Evolutionary conservation across 306 rosid species (phyloP), one percentile per base, ranked within the genome.

Genomic region (Glycine tomentella): DNA sequence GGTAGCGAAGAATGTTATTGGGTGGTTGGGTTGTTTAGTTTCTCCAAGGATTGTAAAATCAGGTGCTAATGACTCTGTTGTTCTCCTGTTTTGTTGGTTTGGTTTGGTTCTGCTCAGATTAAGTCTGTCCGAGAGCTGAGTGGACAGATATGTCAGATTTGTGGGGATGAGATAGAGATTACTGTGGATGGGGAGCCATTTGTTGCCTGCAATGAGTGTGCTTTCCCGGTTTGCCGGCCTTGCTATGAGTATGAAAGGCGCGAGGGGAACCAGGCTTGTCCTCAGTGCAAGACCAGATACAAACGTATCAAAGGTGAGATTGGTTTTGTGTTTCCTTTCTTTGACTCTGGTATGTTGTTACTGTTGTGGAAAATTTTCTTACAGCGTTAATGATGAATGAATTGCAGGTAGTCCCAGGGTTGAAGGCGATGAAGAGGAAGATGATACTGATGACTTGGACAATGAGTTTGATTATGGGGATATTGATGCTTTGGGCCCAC

Each of bases 141-240:
- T 80, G 98, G 92, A 44, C 98, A 94, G 83, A 82, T 83, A 77
- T 94, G 98, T 80, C 95, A 92, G 74, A 94, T 94, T 82, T 94
- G 97, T 72, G 91, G 91, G 31, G 98, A 94, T 64, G 95, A 89
- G 84, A 81, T 94, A 12, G 98, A 90, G 82, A 78, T 94, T 62
- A 90, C 97, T 1, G 91, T 83, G 20, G 97, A 92, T 11, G 95
- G 98, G 78, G 98, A 94, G 87, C 92, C 89, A 7, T 90, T 94
- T 84, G 98, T 94, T 87, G 98, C 98, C 20, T 92, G 98, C 90
- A 94, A 94, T 17, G 98, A 94, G 81, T 90, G 98, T 88, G 98
- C 98, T 57, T 92, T 94, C 86, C 98, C 98, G 6, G 94, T 94
- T 65, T 94, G 98, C 52, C 88, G 94, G 80, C 94, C 91, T 56